Evolutionary conservation across 2,329 filamentous ascomycete species (phyloP).

Genomic region (Keithomyces neogunnii): DNA sequence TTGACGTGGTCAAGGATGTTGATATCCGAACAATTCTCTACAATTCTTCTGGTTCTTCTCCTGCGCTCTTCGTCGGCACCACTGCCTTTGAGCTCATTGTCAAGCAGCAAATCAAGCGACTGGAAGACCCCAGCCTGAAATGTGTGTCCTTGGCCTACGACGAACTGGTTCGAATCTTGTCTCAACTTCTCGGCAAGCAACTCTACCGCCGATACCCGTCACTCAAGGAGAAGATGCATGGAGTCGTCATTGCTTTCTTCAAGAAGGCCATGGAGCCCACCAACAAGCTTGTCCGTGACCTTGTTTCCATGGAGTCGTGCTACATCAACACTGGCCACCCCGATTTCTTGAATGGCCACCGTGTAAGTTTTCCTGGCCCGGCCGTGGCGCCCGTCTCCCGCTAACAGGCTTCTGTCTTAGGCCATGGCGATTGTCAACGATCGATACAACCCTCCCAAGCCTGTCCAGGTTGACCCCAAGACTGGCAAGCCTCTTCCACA

Average conservation of each 20-base stretch:
- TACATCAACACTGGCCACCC: conserved; percentile 99
- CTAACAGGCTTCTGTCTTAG: conserved; percentile 21
- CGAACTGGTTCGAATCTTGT: conserved; percentile 90
- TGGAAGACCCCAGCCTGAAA: conserved; percentile 95
- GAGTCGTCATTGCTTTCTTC: conserved; percentile 87
- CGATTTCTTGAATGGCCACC: conserved; percentile 93
- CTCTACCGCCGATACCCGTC: conserved; percentile 88
- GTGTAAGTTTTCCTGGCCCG: conserved; percentile 40
- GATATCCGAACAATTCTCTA: conserved; percentile 96
- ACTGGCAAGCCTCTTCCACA: conserved; percentile 85
- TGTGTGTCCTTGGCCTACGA: conserved; percentile 97
- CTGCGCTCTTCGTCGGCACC: conserved; percentile 92
- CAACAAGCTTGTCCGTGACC: conserved; percentile 89
- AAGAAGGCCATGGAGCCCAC: conserved; percentile 98
- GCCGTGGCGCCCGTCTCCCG: background rate
- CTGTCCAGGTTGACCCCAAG: conserved; percentile 95
- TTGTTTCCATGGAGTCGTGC: conserved; percentile 91
- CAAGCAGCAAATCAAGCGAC: conserved; percentile 93
- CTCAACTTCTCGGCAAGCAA: conserved; percentile 79
- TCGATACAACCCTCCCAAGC: conserved; percentile 70
- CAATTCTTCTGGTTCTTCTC: conserved; percentile 98
- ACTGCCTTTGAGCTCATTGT: conserved; percentile 98
- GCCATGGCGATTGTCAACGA: conserved; percentile 99
- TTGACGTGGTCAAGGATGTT: conserved; percentile 93
- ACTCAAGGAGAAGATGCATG: conserved; percentile 94